Evolutionary conservation across 1,284 basidiomycete genomes (phyloP).

Genomic region (Cryptococcus wingfieldii): DNA sequence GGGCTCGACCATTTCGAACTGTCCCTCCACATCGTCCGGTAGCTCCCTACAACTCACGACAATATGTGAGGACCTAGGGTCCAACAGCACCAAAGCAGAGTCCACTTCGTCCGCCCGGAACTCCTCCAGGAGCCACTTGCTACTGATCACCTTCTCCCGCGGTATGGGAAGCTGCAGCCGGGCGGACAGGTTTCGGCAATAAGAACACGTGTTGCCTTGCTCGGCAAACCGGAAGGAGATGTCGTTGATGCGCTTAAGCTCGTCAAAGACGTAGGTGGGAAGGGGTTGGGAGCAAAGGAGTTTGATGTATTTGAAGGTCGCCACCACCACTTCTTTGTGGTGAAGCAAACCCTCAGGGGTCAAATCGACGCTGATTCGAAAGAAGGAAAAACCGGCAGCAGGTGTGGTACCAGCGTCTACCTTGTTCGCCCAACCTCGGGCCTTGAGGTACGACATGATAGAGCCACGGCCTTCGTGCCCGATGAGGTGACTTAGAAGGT

Average conservation of each 20-base stretch:
- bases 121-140: conserved; percentile 67
- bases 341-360: conserved; percentile 84
- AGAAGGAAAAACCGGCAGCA: conserved; percentile 76
- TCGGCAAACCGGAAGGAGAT: conserved; percentile 87
- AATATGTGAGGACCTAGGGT: conserved; percentile 57
- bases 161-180: conserved; percentile 66
- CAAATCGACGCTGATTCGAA: conserved; percentile 76
- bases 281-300: conserved; percentile 67
- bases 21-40: conserved; percentile 58
- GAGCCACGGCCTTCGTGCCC: conserved; percentile 97
- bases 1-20: conserved; percentile 72
- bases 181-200: conserved; percentile 74
- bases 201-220: conserved; percentile 71
- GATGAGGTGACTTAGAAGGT: conserved; percentile 81
- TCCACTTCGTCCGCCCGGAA: conserved; percentile 68
- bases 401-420: conserved; percentile 67
- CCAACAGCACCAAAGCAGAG: conserved; percentile 61
- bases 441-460: conserved; percentile 84
- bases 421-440: conserved; percentile 82
- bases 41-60: conserved; percentile 50
- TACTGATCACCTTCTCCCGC: conserved; percentile 71
- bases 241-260: conserved; percentile 68
- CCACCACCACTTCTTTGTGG: conserved; percentile 67
- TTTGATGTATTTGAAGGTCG: conserved; percentile 81
- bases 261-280: conserved; percentile 70